Evolutionary conservation across 2,329 filamentous ascomycete species (phyloP).

Genomic region (Xylariales sp.): DNA sequence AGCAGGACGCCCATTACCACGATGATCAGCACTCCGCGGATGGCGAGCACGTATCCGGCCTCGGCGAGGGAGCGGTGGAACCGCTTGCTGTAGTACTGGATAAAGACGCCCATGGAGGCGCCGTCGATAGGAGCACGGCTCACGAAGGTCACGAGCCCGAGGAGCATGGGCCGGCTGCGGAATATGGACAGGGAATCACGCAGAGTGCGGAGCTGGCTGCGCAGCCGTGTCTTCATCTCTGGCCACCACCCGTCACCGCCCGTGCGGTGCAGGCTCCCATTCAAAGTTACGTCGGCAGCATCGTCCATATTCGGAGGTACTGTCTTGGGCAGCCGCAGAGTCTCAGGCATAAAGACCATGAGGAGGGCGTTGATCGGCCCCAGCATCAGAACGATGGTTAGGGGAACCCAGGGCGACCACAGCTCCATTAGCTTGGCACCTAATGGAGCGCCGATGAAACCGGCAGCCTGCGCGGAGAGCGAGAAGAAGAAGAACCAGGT

Average conservation of each 20-base stretch:
- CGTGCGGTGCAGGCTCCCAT: no score
- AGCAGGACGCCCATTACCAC: conserved; percentile 12
- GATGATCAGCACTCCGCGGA: conserved; percentile 16
- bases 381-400: conserved; percentile 6
- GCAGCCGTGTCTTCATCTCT: conserved; percentile 3
- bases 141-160: conserved; percentile 9
- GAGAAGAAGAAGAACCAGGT: conserved; percentile 13
- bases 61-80: conserved; percentile 17
- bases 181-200: conserved; percentile 5
- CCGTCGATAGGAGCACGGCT: conserved; percentile 6
- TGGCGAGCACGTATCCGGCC: conserved; percentile 17
- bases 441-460: conserved; percentile 9
- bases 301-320: background rate
- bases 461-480: conserved; percentile 10
- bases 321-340: conserved; percentile 1
- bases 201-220: conserved; percentile 3
- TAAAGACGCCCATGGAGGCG: conserved; percentile 9
- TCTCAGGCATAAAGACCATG: conserved; percentile 12
- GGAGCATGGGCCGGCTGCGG: conserved; percentile 6
- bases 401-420: conserved; percentile 12
- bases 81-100: conserved; percentile 21
- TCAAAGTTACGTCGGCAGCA: no score
- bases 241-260: no score
- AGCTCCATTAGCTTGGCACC: conserved; percentile 9
- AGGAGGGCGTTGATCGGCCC: conserved; percentile 8